Percentiles rank a stretch among this genome's conserved stretches.
phyloP scores from a whole-genome alignment of 1,284 basidiomycete genomes.

The Dichomitus squalens region DNA sequence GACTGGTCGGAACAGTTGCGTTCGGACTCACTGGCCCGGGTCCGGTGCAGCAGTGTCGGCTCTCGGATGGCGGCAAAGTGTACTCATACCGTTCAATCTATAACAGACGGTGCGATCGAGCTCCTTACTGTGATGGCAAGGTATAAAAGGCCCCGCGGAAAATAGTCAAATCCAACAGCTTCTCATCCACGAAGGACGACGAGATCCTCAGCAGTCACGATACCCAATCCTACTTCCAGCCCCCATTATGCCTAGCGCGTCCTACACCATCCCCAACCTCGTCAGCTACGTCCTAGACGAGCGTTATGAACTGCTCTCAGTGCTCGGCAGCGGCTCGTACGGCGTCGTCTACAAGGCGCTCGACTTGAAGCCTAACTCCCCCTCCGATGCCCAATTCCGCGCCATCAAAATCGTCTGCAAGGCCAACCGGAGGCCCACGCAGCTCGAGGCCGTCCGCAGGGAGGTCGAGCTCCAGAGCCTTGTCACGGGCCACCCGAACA shows the following conservation, averaged over 20 bases:
- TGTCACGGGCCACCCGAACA: conserved; percentile 58
- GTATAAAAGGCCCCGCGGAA: background rate
- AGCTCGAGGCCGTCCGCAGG: conserved; percentile 18
- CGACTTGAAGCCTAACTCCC: conserved; percentile 24
- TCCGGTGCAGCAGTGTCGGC: background rate
- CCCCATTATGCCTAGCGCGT: conserved; percentile 11
- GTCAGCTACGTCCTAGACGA: conserved; percentile 11
- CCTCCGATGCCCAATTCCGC: conserved; percentile 8
- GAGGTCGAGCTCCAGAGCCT: conserved; percentile 50
- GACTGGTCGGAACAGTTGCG: too few relatives aligned
- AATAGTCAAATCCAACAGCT: background rate
- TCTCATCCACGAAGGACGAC: background rate
- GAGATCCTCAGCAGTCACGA: background rate
- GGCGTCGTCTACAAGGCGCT: conserved; percentile 37
- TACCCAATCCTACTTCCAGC: background rate
- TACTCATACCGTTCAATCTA: background rate
- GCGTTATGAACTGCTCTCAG: conserved; percentile 16
- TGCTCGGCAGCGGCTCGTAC: conserved; percentile 36
- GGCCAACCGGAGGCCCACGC: background rate
- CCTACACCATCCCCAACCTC: conserved; percentile 24
- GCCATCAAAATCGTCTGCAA: conserved; percentile 35
- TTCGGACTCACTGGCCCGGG: too few relatives aligned
- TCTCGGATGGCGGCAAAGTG: background rate
- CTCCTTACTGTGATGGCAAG: background rate
- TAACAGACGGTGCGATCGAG: background rate